These are phyloP conservation scores for Metschnikowia kofuensis DNA, from an alignment of 805 yeast genomes.

Conservation along the genomic window DNA sequence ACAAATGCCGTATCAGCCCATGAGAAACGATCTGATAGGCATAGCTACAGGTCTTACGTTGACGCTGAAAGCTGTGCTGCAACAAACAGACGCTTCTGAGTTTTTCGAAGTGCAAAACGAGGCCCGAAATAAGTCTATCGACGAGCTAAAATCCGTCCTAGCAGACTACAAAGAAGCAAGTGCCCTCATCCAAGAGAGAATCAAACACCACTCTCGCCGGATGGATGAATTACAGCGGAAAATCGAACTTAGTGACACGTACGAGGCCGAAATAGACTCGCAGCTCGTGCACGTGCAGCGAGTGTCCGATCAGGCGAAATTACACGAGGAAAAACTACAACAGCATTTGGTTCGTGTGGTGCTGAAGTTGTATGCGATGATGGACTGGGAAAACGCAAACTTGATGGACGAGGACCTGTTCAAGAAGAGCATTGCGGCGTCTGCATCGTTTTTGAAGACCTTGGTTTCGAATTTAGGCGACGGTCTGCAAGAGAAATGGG, in stretches of 20 bases:
- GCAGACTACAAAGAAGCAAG: slow-evolving; percentile 13
- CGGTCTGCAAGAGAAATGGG: slow-evolving; percentile 9
- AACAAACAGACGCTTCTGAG: slow-evolving; percentile 10
- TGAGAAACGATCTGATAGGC: slow-evolving; percentile 21
- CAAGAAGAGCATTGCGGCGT: slow-evolving; percentile 11
- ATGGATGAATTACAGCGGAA: slow-evolving; percentile 9
- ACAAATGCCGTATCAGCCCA: slow-evolving; percentile 16
- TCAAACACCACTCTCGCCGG: slow-evolving; percentile 8
- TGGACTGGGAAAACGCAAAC: slow-evolving; percentile 21
- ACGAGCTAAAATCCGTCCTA: slow-evolving; percentile 1
- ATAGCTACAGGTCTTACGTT: slow-evolving; percentile 18
- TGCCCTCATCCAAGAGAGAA: slow-evolving; percentile 2
- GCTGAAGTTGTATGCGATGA: slow-evolving; percentile 21
- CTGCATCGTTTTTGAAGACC: slow-evolving; percentile 9
- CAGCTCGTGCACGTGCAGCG: slow-evolving; percentile 1
- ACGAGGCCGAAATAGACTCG: slow-evolving; percentile 4
- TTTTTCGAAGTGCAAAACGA: slow-evolving; percentile 1
- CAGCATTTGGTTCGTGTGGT: slow-evolving; percentile 18
- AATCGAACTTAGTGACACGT: slow-evolving; percentile 4
- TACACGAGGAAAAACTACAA: slow-evolving; percentile 12
- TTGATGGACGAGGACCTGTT: slow-evolving; percentile 19
- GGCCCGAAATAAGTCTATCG: background rate
- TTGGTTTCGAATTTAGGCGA: slow-evolving; percentile 11
- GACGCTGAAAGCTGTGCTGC: slow-evolving; percentile 13
- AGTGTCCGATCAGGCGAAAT: slow-evolving; percentile 4